Conservation (phyloP, 2,329 filamentous ascomycete species). For the Cryphonectria nitschkei region DNA sequence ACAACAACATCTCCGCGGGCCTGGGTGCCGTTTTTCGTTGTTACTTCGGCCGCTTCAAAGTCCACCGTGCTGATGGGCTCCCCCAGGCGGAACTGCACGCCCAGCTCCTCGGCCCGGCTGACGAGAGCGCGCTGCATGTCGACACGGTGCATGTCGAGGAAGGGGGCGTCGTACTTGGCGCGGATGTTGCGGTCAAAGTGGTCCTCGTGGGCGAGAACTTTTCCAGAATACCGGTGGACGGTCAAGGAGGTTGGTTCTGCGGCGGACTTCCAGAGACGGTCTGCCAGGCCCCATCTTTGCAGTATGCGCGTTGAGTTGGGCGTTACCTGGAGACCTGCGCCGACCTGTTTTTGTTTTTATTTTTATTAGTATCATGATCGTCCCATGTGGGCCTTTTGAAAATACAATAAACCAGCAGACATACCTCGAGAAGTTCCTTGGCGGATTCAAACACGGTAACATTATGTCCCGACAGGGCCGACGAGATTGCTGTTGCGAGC, state of each 20-base stretch:
- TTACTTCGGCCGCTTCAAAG: slow-evolving; percentile 49
- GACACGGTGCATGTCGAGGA: slow-evolving; percentile 55
- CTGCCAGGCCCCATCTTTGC: slow-evolving; percentile 33
- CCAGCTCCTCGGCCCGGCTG: slow-evolving; percentile 54
- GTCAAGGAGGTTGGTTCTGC: slow-evolving; percentile 34
- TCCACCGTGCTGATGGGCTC: slow-evolving; percentile 52
- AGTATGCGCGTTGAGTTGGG: slow-evolving; percentile 38
- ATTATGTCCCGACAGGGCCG: slow-evolving; percentile 27
- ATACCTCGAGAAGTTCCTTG: slow-evolving; percentile 29
- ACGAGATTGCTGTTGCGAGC: slow-evolving; percentile 28
- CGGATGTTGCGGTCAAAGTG: slow-evolving; percentile 34
- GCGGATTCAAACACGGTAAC: slow-evolving; percentile 31
- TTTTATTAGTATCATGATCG: no score
- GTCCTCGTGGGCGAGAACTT: slow-evolving; percentile 37
- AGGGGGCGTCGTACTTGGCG: slow-evolving; percentile 38
- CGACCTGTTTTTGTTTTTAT: slow-evolving; percentile 18
- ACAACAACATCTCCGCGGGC: slow-evolving; percentile 60
- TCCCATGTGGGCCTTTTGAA: no score
- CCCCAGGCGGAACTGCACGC: slow-evolving; percentile 54
- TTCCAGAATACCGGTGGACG: slow-evolving; percentile 37
- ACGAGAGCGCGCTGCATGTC: slow-evolving; percentile 61
- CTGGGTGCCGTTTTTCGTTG: slow-evolving; percentile 41
- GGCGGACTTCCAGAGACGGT: slow-evolving; percentile 31
- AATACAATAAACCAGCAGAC: no score
- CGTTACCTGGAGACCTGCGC: slow-evolving; percentile 37